phyloP scores from a whole-genome alignment of 345 rosid species.

The Leavenworthia alabamica region DNA sequence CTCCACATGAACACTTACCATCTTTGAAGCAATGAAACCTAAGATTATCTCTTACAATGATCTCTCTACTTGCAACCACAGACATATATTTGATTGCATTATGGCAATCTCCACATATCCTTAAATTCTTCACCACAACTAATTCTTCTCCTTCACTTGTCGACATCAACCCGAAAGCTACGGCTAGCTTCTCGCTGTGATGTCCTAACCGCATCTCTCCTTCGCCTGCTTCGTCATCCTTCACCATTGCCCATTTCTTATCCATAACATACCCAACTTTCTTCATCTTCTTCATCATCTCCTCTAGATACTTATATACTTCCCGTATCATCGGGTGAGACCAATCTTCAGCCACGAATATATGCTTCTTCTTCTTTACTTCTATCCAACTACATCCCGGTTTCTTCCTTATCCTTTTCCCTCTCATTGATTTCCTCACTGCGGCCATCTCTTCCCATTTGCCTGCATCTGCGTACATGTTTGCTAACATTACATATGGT shows the following conservation, averaged over 20 bases:
- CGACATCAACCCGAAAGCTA: conserved; percentile 75
- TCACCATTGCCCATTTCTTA: conserved; percentile 58
- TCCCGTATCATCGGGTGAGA: conserved; percentile 71
- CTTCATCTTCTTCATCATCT: conserved; percentile 59
- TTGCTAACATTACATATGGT: conserved; percentile 81
- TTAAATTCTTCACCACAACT: conserved; percentile 66
- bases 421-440: conserved; percentile 70
- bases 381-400: conserved; percentile 96
- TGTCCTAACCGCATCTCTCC: conserved; percentile 55
- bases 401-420: conserved; percentile 65
- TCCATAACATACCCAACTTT: conserved; percentile 69
- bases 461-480: conserved; percentile 57
- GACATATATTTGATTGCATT: conserved; percentile 77
- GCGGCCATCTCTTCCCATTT: conserved; percentile 66
- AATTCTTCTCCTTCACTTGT: conserved; percentile 56
- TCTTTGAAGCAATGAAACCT: conserved; percentile 72
- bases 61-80: conserved; percentile 47
- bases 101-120: conserved; percentile 92
- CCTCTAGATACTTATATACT: conserved; percentile 52
- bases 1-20: conserved; percentile 74
- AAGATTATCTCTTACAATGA: conserved; percentile 60
- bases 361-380: conserved; percentile 51
- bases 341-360: conserved; percentile 80
- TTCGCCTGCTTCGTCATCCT: conserved; percentile 46
- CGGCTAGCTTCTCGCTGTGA: conserved; percentile 90